Evolutionary conservation across 768 basidiomycete species (phyloP), one percentile per base, ranked within the genome.

Genomic region (Cubamyces sp.): DNA sequence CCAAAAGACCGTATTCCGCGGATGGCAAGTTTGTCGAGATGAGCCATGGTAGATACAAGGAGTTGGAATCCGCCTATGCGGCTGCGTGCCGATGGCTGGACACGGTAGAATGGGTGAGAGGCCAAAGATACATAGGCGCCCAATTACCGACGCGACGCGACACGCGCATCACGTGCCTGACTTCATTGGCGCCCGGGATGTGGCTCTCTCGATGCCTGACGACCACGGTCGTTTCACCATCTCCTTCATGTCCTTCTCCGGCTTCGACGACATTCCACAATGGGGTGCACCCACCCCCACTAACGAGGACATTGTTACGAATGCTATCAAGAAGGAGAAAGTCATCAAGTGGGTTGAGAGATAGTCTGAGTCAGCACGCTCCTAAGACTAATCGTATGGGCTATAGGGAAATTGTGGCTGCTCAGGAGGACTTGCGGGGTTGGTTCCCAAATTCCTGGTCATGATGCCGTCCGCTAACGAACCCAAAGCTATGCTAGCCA

Each of bases 1-100:
- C 98, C 96, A 71, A 98, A 98, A 0, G 93, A 94, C 4, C 96
- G 90, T 66, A 97, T 98, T 19, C 92, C 92, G 39, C 95, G 85
- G 61, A 98, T 95, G 15, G 94, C 95, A 45, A 98, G 87, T 75
- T 96, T 96, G 82, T 95, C 90, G 48, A 98, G 81, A 54, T 82
- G 83, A 23, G 94, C 90, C 94, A 92, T 91, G 18, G 26, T 8
- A 43, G 41, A 21, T 19, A 26, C 18, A 34, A 28, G 60, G 12
- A 23, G 28, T 11, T 14, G 18, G n/a, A 5, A 9, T 34, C 49
- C 7, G 15, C 19, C 28, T 40, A n/a, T 40, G 37, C 42, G 28
- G n/a, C 26, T 26, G 26, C 16, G 5, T 5, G 57, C 28, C n/a
- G 49, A 43, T 19, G 23, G 37, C 26, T 28, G 40, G 40, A 54